A percentile compares a stretch with the other conserved stretches of the same genome.
Conservation (phyloP, 345 rosid species). For the Ailanthus altissimus region DNA sequence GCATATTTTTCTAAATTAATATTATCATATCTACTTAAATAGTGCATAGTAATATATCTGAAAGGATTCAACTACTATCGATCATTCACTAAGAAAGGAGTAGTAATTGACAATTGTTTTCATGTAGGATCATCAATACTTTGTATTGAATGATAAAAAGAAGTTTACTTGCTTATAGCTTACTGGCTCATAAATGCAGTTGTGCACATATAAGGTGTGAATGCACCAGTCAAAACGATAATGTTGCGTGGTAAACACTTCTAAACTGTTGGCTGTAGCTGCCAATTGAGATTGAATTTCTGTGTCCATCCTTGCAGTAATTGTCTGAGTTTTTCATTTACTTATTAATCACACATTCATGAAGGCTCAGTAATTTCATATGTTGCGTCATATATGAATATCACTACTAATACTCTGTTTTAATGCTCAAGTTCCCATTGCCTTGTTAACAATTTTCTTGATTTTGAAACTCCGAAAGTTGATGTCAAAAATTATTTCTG, state of each 20-base stretch:
- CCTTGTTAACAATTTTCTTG: not conserved
- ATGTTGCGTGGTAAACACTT: not conserved
- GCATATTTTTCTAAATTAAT: not conserved
- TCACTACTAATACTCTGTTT: not conserved
- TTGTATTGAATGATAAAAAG: not conserved
- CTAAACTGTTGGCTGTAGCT: not conserved
- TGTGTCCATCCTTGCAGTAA: not conserved
- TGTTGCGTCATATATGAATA: not conserved
- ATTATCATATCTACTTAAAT: not conserved
- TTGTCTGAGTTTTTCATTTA: not conserved
- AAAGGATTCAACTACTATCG: not conserved
- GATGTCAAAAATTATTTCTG: not conserved
- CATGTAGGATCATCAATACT: not conserved
- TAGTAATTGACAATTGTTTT: not conserved
- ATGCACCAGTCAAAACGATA: not conserved
- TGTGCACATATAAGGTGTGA: not conserved
- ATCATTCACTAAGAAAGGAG: not conserved
- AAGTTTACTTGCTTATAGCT: slow-evolving; percentile 1
- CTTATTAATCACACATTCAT: not conserved
- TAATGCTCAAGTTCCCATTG: not conserved
- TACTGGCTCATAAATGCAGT: not conserved
- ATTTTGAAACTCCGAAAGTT: not conserved
- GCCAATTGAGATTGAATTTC: not conserved
- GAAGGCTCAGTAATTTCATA: not conserved
- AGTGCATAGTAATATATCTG: not conserved